phyloP scores from a whole-genome alignment of 257 asterid species.

The Solanum bulbocastanum region DNA sequence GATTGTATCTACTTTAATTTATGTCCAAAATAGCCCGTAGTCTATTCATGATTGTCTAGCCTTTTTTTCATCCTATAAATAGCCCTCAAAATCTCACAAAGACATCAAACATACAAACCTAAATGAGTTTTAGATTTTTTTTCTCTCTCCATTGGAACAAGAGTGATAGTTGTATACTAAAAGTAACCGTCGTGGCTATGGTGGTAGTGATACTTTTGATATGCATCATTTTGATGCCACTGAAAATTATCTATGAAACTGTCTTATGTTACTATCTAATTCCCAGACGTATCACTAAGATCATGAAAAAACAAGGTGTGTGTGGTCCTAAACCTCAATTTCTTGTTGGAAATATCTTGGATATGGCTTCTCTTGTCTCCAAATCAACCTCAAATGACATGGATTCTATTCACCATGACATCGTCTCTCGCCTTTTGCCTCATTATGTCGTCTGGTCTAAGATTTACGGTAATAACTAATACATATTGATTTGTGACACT shows the following conservation, averaged over 20 bases:
- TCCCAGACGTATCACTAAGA: constrained; percentile 68
- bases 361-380: constrained; percentile 47
- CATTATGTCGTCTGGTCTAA: constrained; percentile 72
- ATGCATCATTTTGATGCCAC: constrained; percentile 8
- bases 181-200: constrained; percentile 15
- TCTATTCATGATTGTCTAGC: neutral
- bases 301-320: constrained; percentile 82
- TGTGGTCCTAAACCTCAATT: constrained; percentile 79
- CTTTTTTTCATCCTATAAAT: neutral
- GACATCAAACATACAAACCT: neutral
- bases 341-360: constrained; percentile 67
- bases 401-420: constrained; percentile 55
- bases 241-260: constrained; percentile 34
- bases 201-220: constrained; percentile 6
- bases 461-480: constrained; percentile 37
- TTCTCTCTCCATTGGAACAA: neutral
- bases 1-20: neutral
- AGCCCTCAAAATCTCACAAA: neutral
- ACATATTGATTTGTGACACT: neutral
- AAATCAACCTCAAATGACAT: constrained; percentile 63
- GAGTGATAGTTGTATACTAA: neutral
- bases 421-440: constrained; percentile 78
- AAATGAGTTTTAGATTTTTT: neutral
- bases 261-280: constrained; percentile 50
- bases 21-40: neutral